A percentile compares a stretch with the other conserved stretches of the same genome.
Evolutionary conservation across 352 stramenopile species (phyloP).

Genomic region (Phytophthora megakarya): DNA sequence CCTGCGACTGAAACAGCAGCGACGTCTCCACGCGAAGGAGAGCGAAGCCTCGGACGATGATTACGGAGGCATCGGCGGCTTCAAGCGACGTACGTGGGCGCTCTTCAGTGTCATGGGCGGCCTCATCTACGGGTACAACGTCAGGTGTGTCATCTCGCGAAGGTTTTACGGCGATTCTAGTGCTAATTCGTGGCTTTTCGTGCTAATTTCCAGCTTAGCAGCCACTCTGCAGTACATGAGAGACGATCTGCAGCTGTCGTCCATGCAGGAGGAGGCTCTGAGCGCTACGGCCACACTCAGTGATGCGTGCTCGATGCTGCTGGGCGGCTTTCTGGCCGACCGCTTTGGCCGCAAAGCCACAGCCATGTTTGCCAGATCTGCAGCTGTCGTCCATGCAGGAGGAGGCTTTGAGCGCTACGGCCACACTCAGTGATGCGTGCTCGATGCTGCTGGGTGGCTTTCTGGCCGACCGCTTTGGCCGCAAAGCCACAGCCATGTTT

Average conservation of each 20-base stretch:
- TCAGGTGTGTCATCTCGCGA: conserved; percentile 35
- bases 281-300: conserved; percentile 82
- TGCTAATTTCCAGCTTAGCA: conserved; percentile 44
- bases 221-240: conserved; percentile 84
- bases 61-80: conserved; percentile 25
- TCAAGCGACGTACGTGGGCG: conserved; percentile 67
- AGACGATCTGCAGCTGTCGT: conserved; percentile 68
- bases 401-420: conserved; percentile 78
- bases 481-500: conserved; percentile 72
- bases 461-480: conserved; percentile 76
- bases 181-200: not conserved
- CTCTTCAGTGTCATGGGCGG: conserved; percentile 83
- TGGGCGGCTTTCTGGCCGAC: conserved; percentile 74
- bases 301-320: conserved; percentile 79
- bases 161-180: conserved; percentile 14
- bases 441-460: conserved; percentile 81
- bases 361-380: no score
- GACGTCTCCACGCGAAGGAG: conserved; percentile 16
- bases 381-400: conserved; percentile 65
- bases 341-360: conserved; percentile 71
- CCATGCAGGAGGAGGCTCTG: conserved; percentile 71
- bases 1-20: conserved; percentile 53
- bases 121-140: conserved; percentile 91
- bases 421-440: conserved; percentile 77
- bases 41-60: not conserved